Evolutionary conservation across 129 eudicot genomes (phyloP), one percentile per base, ranked within the genome.

Genomic region (Ambrosia artemisiifolia): DNA sequence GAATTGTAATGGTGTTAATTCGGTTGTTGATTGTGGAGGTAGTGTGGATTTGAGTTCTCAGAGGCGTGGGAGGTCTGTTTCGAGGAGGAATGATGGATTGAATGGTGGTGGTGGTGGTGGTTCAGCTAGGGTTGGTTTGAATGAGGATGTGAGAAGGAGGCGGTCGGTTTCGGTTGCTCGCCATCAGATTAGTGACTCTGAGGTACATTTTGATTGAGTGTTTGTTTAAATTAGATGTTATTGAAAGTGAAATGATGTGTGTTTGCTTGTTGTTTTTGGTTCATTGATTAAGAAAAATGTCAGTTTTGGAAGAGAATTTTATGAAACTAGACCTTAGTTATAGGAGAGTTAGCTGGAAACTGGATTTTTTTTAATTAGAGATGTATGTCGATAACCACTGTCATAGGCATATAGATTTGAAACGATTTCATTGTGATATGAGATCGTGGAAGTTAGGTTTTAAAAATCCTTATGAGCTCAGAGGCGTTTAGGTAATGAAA

Each of bases 81-180:
- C 92, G 4, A 89, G 95, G 44, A 85, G 82, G 24, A 72, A 71
- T 4, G 74, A 81, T n/a, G 57, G 72, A 32, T 49, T 63, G 38
- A 65, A 19, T 38, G 46, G 34, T 56, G 60, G 34, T 65, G 36
- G 49, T 24, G 81, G 33, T 54, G 56, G 46, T 24, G 56, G 81
- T 13, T 57, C 38, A 13, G 42, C 77, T 60, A 43, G 70, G 48
- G 84, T 53, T 13, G 83, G 17, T 62, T 49, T 81, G 2, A 84
- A 76, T 35, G 80, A 72, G 28, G 83, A 76, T 75, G 71, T 79
- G 8, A 83, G 92, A 63, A 84, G 98, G 77, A 81, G 98, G 76
- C 76, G 93, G 33, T 94, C 98, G 7, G 79, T 94, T 33, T 90
- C 96, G 1, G 96, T 90, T 46, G 91, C 81, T 55, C 83, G 85